phyloP scores from a whole-genome alignment of 169 alveolate species.

The Plasmodium malariae region DNA sequence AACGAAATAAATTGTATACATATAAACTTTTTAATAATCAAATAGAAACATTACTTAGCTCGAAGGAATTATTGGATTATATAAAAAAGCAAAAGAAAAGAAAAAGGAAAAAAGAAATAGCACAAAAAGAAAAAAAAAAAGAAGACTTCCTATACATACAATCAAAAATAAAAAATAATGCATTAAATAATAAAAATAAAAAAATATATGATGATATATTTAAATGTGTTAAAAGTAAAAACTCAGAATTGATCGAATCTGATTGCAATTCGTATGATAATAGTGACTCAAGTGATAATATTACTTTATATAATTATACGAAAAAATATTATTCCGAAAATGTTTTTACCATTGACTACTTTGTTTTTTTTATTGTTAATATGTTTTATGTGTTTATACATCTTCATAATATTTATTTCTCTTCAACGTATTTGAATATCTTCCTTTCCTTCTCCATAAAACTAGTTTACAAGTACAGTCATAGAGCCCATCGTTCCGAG shows the following conservation, averaged over 20 bases:
- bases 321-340: constrained; percentile 32
- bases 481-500: too few relatives aligned
- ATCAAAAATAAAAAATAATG: not conserved
- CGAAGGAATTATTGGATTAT: constrained; percentile 45
- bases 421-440: constrained; percentile 45
- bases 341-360: constrained; percentile 21
- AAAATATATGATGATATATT: not conserved
- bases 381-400: constrained; percentile 39
- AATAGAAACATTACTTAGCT: constrained; percentile 42
- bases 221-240: constrained; percentile 21
- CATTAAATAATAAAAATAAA: constrained; percentile 29
- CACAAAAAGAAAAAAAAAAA: constrained; percentile 33
- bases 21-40: constrained; percentile 47
- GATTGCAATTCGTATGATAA: constrained; percentile 48
- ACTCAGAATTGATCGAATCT: constrained; percentile 17
- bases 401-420: constrained; percentile 52
- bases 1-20: constrained; percentile 57
- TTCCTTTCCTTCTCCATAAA: constrained; percentile 40
- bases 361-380: constrained; percentile 31
- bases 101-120: constrained; percentile 17
- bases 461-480: constrained; percentile 28
- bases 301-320: constrained; percentile 17
- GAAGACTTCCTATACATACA: constrained; percentile 30
- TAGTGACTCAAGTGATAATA: constrained; percentile 66
- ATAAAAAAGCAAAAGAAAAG: constrained; percentile 52